Base-by-base conservation (phyloP, 1,284 basidiomycete species). In the Lignosus rhinocerotis region DNA sequence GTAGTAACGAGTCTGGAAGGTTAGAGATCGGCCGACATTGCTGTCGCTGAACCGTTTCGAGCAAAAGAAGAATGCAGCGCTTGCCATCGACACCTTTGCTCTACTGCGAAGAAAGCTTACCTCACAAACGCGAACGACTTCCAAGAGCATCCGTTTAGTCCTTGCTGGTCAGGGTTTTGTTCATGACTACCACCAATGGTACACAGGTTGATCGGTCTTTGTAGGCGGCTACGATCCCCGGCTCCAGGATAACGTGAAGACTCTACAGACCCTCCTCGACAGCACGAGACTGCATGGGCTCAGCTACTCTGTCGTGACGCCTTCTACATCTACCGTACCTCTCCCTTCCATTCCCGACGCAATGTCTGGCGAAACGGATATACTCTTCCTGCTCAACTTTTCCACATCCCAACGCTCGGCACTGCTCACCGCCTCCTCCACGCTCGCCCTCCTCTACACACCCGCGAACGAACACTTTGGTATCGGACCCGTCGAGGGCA, bases 401-500 rank as follows among this genome's bases (percentile, higher is more conserved):
- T 87, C 89, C 0, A 88, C 87, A 1, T 67, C 79, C 0, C 94
- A 96, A 69, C 88, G 93, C 33, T 85, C 90, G 0, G 85, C 87
- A 7, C 81, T 95, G 2, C 84, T 97, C 19, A 82, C 79, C 14
- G 79, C 84, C 1, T 70, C 84, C 0, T 82, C 81, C 1, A 93
- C 92, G 0, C 75, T 84, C 10, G 89, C 84, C 0, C 79, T 99
- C 0, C 80, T 98, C 3, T 99, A 99, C 73, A 99, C 97, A 0
- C 96, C 97, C 0, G 80, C 85, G 1, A 96, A 97, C 72, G 96
- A 99, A 70, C 96, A 99, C 73, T 97, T 99, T 70, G 96, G 96
- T 1, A 98, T 99, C 66, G 96, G 92, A 0, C 96, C 96, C 0
- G 84, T 98, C 6, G 97, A 99, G 73, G 96, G 87, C 0, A 98